These are phyloP conservation scores for Peronospora farinosa DNA, from an alignment of 352 stramenopile species.

Conservation along the genomic window DNA sequence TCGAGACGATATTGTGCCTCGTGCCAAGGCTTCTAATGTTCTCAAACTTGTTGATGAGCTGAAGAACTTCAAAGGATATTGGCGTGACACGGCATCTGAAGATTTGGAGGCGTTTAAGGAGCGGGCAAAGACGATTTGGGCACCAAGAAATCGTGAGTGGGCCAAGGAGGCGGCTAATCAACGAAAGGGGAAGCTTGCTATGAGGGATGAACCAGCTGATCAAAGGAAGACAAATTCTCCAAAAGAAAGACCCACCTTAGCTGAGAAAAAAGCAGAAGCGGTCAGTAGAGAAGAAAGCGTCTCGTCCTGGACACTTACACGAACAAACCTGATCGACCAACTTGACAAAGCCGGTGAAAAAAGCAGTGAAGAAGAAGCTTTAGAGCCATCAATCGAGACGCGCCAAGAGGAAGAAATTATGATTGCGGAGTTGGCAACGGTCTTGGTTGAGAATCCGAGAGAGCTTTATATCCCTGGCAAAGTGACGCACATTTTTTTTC, in stretches of 20 bases:
- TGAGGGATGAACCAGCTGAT: conserved; percentile 6
- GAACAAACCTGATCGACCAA: conserved; percentile 72
- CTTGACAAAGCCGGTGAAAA: conserved; percentile 46
- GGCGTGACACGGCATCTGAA: conserved; percentile 71
- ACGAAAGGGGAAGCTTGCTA: conserved; percentile 39
- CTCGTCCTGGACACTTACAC: conserved; percentile 63
- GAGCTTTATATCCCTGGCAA: conserved; percentile 73
- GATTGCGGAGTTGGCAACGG: conserved; percentile 39
- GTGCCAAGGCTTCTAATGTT: conserved; percentile 79
- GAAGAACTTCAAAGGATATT: conserved; percentile 77
- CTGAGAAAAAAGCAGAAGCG: conserved; percentile 26
- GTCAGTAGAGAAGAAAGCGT: conserved; percentile 30
- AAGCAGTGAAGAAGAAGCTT: conserved; percentile 26
- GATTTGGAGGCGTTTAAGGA: conserved; percentile 79
- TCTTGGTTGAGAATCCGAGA: conserved; percentile 53
- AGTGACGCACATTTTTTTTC: conserved; percentile 76
- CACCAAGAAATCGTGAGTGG: conserved; percentile 76
- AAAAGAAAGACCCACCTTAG: conserved; percentile 11
- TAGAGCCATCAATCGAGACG: conserved; percentile 31
- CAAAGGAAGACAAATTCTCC: conserved; percentile 16
- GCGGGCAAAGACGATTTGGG: conserved; percentile 76
- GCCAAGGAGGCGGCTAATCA: conserved; percentile 57
- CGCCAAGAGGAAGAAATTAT: conserved; percentile 54
- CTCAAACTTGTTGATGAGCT: conserved; percentile 67
- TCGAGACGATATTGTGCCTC: conserved; percentile 80